A percentile compares a stretch with the other conserved stretches of the same genome.
Evolutionary conservation across 768 basidiomycete genomes (phyloP).

Genomic region (Podaxis carcinomalis): DNA sequence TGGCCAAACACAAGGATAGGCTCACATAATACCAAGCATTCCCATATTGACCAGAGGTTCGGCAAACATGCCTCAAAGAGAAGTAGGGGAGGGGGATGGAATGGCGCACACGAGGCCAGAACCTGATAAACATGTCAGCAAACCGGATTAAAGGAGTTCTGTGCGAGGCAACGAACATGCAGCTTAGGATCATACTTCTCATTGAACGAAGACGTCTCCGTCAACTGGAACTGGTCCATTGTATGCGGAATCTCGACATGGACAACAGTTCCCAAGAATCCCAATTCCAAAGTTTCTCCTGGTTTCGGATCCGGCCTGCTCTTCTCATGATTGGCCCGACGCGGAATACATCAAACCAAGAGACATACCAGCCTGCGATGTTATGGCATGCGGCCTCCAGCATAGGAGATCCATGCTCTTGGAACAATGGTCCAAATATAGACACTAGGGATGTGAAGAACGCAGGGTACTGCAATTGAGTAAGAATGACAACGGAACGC

Average conservation of each 20-base stretch:
- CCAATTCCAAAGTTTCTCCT: constrained; percentile 69
- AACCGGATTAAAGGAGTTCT: neutral
- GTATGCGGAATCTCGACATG: constrained; percentile 67
- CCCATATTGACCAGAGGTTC: constrained; percentile 87
- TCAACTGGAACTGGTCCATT: constrained; percentile 69
- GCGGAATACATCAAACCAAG: neutral
- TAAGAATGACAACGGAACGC: constrained; percentile 79
- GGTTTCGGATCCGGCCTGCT: constrained; percentile 74
- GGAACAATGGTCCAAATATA: constrained; percentile 72
- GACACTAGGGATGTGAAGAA: constrained; percentile 68
- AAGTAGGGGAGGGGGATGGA: constrained; percentile 51
- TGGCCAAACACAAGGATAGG: constrained; percentile 81
- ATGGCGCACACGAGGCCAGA: constrained; percentile 59
- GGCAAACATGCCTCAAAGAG: constrained; percentile 62
- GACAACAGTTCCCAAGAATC: constrained; percentile 77
- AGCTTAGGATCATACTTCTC: constrained; percentile 41
- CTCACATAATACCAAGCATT: constrained; percentile 87
- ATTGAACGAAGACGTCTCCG: constrained; percentile 45
- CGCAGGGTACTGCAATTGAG: constrained; percentile 76
- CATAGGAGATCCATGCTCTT: constrained; percentile 71
- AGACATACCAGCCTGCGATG: constrained; percentile 74
- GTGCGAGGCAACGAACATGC: neutral
- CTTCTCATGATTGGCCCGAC: constrained; percentile 30
- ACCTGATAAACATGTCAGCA: constrained; percentile 39
- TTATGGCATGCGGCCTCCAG: constrained; percentile 85